Evolutionary conservation across 331 rosid species (phyloP).

Genomic region (Rosa hybrid): DNA sequence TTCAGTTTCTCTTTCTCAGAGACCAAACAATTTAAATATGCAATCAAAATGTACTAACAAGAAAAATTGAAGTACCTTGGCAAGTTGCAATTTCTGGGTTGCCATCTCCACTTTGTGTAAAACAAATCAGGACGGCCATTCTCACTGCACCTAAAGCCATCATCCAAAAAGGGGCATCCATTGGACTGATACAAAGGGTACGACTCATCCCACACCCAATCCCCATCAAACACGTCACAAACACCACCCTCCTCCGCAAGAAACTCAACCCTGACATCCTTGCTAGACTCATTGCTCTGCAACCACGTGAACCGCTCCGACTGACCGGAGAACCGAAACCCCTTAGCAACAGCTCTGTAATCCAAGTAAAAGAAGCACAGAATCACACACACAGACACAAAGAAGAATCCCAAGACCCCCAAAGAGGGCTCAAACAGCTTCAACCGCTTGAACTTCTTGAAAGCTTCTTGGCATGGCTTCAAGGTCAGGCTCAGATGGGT

Average conservation of each 20-base stretch:
- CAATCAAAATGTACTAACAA: not conserved
- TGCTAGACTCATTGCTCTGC: conserved; percentile 30
- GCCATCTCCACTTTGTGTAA: conserved; percentile 97
- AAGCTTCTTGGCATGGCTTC: conserved; percentile 51
- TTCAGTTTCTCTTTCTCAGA: not conserved
- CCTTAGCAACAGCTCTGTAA: conserved; percentile 38
- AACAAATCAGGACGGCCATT: conserved; percentile 88
- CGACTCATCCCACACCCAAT: conserved; percentile 89
- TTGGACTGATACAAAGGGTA: conserved; percentile 73
- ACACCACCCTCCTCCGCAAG: conserved; percentile 42
- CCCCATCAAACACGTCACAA: conserved; percentile 78
- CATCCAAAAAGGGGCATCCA: conserved; percentile 65
- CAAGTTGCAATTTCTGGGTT: conserved; percentile 74
- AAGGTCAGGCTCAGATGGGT: conserved; percentile 27
- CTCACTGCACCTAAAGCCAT: conserved; percentile 82
- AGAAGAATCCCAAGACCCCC: conserved; percentile 62
- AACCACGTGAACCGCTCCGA: conserved; percentile 57
- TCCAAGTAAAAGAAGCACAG: conserved; percentile 62
- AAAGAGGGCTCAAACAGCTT: conserved; percentile 60
- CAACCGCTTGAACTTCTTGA: conserved; percentile 53
- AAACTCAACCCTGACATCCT: conserved; percentile 54
- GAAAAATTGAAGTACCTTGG: conserved; percentile 55
- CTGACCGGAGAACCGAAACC: conserved; percentile 44
- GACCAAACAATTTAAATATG: no score
- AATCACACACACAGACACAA: conserved; percentile 45